A percentile compares a stretch with the other conserved stretches of the same genome.
phyloP scores from a whole-genome alignment of 495 filamentous ascomycete species.

The Aspergillus egyptiacus region DNA sequence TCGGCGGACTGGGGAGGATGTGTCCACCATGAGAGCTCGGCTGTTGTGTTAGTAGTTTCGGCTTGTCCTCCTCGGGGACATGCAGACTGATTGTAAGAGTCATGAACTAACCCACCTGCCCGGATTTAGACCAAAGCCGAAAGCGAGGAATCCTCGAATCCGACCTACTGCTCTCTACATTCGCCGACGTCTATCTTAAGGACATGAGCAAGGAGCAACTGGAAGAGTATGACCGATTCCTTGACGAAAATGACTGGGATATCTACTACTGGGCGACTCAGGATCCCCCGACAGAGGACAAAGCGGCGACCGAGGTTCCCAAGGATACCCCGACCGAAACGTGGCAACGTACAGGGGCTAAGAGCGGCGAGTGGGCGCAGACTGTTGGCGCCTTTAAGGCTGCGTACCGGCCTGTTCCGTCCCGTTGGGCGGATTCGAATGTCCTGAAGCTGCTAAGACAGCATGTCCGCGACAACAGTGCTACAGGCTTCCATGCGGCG shows the following conservation, averaged over 20 bases:
- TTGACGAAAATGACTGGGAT: slow-evolving; percentile 99
- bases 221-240: slow-evolving; percentile 81
- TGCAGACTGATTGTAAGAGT: no score
- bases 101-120: not conserved
- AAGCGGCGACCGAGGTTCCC: slow-evolving; percentile 23
- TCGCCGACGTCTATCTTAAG: slow-evolving; percentile 71
- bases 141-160: slow-evolving; percentile 95
- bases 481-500: slow-evolving; percentile 45
- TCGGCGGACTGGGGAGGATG: slow-evolving; percentile 71
- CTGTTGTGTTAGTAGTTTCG: slow-evolving; percentile 67
- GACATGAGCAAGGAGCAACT: slow-evolving; percentile 70
- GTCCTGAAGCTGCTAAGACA: slow-evolving; percentile 67
- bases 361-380: slow-evolving; percentile 89
- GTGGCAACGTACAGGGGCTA: slow-evolving; percentile 47
- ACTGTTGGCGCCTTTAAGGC: slow-evolving; percentile 92
- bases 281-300: slow-evolving; percentile 52
- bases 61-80: not conserved
- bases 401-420: slow-evolving; percentile 83
- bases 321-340: slow-evolving; percentile 47
- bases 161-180: slow-evolving; percentile 93
- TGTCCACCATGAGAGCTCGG: slow-evolving; percentile 75
- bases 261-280: slow-evolving; percentile 99
- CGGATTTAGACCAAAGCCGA: slow-evolving; percentile 75
- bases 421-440: slow-evolving; percentile 75
- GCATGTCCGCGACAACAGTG: slow-evolving; percentile 65